These are phyloP conservation scores for Penicillium sp. DNA, from an alignment of 2,329 filamentous ascomycete species.

Conservation along the genomic window DNA sequence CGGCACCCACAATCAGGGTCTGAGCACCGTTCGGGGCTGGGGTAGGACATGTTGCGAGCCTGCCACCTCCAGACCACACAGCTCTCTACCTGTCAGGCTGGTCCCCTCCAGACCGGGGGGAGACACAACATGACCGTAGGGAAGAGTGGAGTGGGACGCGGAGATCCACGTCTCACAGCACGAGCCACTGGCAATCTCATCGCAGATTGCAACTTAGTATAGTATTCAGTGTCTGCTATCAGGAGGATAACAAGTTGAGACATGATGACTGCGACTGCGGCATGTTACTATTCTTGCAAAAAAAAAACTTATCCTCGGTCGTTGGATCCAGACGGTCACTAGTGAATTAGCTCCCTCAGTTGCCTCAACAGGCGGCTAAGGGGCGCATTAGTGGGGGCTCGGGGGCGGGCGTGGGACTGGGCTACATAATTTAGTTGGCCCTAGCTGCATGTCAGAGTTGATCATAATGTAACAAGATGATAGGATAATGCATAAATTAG, in stretches of 20 bases:
- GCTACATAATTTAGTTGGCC: neutral
- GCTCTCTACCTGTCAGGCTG: conserved; percentile 6
- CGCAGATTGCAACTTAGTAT: neutral
- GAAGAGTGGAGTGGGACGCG: neutral
- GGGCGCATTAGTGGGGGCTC: conserved; percentile 4
- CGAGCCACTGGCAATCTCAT: neutral
- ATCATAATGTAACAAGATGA: conserved; percentile 5
- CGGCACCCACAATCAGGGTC: conserved; percentile 4
- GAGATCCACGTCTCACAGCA: neutral
- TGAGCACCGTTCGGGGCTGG: conserved; percentile 9
- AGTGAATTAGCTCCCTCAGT: conserved; percentile 8
- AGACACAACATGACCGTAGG: neutral
- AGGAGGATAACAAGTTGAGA: neutral
- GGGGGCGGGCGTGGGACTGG: conserved; percentile 1
- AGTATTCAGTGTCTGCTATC: neutral
- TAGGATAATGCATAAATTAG: neutral
- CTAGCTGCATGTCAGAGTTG: conserved; percentile 4
- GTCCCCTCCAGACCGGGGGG: conserved; percentile 1
- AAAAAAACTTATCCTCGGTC: neutral
- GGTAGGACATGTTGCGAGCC: conserved; percentile 3
- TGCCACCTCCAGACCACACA: neutral
- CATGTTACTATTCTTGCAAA: neutral
- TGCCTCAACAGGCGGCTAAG: conserved; percentile 4
- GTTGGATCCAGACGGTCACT: neutral
- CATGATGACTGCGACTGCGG: neutral